phyloP scores from a whole-genome alignment of 345 rosid genomes.

The Eucalyptus regnans region DNA sequence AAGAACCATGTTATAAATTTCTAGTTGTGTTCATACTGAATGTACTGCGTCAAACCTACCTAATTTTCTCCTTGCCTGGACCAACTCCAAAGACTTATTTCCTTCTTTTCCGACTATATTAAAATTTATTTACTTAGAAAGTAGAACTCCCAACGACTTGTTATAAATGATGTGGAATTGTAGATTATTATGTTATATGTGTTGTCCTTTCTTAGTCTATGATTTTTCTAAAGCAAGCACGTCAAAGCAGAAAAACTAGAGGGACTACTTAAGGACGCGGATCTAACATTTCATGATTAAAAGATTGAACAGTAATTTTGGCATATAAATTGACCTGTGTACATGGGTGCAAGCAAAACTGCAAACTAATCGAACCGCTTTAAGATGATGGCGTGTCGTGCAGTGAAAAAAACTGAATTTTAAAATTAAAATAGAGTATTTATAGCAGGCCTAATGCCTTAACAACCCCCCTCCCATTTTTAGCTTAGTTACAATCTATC shows the following conservation, averaged over 20 bases:
- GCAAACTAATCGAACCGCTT: background rate
- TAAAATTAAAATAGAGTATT: too few species aligned
- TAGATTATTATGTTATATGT: background rate
- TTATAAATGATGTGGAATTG: background rate
- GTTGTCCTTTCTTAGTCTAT: background rate
- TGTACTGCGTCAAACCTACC: too few species aligned
- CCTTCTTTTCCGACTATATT: background rate
- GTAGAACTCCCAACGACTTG: background rate
- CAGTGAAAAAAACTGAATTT: rapidly evolving
- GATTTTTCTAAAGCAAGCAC: background rate
- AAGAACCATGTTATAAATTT: too few species aligned
- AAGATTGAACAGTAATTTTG: background rate
- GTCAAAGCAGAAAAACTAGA: background rate
- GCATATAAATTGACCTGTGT: background rate
- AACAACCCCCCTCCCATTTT: too few species aligned
- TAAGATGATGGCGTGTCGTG: background rate
- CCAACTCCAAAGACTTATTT: background rate
- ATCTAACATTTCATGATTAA: background rate
- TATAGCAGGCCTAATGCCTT: too few species aligned
- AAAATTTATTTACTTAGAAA: background rate
- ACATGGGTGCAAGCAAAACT: background rate
- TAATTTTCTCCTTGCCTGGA: background rate
- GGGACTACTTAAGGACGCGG: background rate
- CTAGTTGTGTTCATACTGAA: too few species aligned
- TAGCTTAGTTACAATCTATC: too few species aligned